These are phyloP conservation scores for Xylariaceae sp. DNA, from an alignment of 2,329 filamentous ascomycete genomes.

Conservation along the genomic window DNA sequence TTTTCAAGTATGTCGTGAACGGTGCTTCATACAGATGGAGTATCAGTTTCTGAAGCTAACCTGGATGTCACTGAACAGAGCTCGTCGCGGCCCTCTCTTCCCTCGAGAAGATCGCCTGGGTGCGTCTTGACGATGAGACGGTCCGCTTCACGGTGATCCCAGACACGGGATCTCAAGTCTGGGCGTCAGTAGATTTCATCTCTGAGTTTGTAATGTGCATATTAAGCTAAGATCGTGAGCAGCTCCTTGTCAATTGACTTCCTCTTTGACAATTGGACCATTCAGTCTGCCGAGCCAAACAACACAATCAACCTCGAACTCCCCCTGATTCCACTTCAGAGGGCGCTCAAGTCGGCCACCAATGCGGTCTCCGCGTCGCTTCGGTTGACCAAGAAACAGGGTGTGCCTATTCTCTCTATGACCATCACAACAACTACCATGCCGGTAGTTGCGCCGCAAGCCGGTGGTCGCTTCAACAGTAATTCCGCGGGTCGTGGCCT, in stretches of 20 bases:
- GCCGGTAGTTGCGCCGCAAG: conserved; percentile 41
- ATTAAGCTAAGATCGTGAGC: conserved; percentile 2
- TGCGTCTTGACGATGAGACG: conserved; percentile 79
- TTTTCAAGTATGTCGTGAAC: conserved; percentile 50
- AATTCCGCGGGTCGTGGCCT: conserved; percentile 26
- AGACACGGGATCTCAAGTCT: conserved; percentile 91
- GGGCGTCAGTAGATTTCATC: conserved; percentile 62
- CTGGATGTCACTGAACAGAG: conserved; percentile 38
- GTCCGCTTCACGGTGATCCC: conserved; percentile 95
- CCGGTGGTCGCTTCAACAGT: conserved; percentile 30
- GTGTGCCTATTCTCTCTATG: conserved; percentile 77
- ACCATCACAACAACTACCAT: conserved; percentile 77
- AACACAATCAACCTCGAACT: conserved; percentile 97
- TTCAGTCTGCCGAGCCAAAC: conserved; percentile 74
- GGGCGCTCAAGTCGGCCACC: conserved; percentile 83
- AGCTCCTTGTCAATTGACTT: conserved; percentile 65
- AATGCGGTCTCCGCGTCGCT: conserved; percentile 77
- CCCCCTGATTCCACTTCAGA: conserved; percentile 78
- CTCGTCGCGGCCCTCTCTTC: conserved; percentile 59
- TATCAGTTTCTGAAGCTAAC: conserved; percentile 6
- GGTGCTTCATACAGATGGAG: neutral
- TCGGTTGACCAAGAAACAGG: conserved; percentile 88
- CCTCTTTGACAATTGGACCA: conserved; percentile 79
- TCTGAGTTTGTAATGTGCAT: neutral
- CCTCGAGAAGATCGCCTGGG: conserved; percentile 80